Conservation (phyloP, 768 basidiomycete genomes). For the Leccinum subtestaceum region DNA sequence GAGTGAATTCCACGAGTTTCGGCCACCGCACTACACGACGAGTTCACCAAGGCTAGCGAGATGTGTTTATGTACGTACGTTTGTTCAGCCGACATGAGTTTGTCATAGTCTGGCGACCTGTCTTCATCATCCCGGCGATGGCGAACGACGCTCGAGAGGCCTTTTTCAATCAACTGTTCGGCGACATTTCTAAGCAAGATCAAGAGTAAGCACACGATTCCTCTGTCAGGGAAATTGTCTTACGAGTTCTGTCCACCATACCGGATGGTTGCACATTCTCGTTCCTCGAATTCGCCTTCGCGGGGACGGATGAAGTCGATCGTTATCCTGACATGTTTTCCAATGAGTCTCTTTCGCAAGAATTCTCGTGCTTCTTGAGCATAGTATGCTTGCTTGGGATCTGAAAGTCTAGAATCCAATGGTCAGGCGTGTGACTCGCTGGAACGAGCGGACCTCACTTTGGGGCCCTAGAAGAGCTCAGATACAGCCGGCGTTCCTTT, state of each 20-base stretch:
- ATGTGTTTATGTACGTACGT: slow-evolving; percentile 50
- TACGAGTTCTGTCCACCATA: slow-evolving; percentile 80
- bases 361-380: slow-evolving; percentile 93
- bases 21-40: slow-evolving; percentile 58
- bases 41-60: slow-evolving; percentile 3
- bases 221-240: slow-evolving; percentile 21
- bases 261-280: slow-evolving; percentile 87
- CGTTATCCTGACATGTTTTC: slow-evolving; percentile 78
- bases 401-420: slow-evolving; percentile 56
- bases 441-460: slow-evolving; percentile 47
- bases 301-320: slow-evolving; percentile 89
- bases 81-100: slow-evolving; percentile 93
- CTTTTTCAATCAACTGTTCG: slow-evolving; percentile 91
- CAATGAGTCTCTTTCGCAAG: slow-evolving; percentile 87
- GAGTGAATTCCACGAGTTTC: slow-evolving; percentile 88
- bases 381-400: slow-evolving; percentile 82
- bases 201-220: slow-evolving; percentile 2
- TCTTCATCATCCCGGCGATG: slow-evolving; percentile 96
- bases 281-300: slow-evolving; percentile 92
- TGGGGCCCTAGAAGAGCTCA: slow-evolving; percentile 86
- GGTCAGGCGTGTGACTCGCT: slow-evolving; percentile 2
- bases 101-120: slow-evolving; percentile 93
- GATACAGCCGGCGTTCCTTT: slow-evolving; percentile 79
- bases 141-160: slow-evolving; percentile 83
- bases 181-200: slow-evolving; percentile 71